Percentiles rank a stretch among this genome's conserved stretches.
Conservation (phyloP, 148 eudicot species). For the Amaranthus palmeri region DNA sequence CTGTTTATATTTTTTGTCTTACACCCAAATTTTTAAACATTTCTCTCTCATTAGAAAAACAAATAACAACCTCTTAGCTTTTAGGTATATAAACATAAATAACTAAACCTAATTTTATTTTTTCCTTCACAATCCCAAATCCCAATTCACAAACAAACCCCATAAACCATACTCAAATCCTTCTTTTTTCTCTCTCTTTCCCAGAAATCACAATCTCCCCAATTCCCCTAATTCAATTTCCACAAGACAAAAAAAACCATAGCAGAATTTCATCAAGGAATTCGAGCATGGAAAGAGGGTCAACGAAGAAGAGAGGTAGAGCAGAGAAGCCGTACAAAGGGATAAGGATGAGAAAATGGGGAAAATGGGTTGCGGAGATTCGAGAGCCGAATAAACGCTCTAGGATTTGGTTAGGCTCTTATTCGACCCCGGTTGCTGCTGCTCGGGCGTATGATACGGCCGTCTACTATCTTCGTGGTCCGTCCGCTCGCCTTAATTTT, state of each 20-base stretch:
- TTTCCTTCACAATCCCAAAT: neutral
- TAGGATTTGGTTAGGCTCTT: constrained; percentile 88
- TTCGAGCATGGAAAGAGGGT: constrained; percentile 29
- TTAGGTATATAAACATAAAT: neutral
- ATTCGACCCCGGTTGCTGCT: constrained; percentile 72
- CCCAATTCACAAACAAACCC: constrained; percentile 3
- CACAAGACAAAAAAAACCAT: too few species aligned
- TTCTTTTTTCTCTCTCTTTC: neutral
- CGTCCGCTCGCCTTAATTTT: constrained; percentile 69
- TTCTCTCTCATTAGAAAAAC: too few species aligned
- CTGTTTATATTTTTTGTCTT: too few species aligned
- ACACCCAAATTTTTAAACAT: too few species aligned
- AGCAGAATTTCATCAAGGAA: neutral
- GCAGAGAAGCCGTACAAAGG: constrained; percentile 74
- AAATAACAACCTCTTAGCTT: too few species aligned
- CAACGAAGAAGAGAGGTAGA: constrained; percentile 42
- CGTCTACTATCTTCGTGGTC: constrained; percentile 74
- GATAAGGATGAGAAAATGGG: constrained; percentile 97
- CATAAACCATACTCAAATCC: neutral
- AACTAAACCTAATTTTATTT: constrained; percentile 12
- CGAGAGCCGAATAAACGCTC: constrained; percentile 89
- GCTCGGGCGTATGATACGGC: constrained; percentile 95
- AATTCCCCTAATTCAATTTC: too few species aligned
- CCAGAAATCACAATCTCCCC: neutral
- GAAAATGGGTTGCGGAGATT: constrained; percentile 96